A percentile compares a stretch with the other conserved stretches of the same genome.
These are phyloP conservation scores for Colletotrichum euphorbiae DNA, from an alignment of 2,329 filamentous ascomycete genomes.

Conservation along the genomic window DNA sequence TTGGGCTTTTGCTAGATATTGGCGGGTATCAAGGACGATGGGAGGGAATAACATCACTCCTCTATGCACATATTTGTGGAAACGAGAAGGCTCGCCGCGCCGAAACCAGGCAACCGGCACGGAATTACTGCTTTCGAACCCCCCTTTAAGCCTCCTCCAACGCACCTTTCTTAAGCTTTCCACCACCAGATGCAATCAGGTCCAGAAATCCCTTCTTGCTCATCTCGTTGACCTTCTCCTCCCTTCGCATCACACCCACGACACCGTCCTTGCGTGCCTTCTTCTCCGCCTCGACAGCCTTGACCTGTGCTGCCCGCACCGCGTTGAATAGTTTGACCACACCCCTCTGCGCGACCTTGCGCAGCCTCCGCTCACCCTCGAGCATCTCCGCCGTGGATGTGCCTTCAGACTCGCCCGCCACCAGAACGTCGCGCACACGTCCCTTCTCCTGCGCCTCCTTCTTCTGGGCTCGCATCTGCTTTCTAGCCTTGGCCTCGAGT, in stretches of 20 bases:
- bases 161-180: slow-evolving; percentile 67
- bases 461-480: slow-evolving; percentile 84
- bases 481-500: slow-evolving; percentile 83
- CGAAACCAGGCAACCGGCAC: slow-evolving; percentile 29
- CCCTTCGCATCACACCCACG: slow-evolving; percentile 81
- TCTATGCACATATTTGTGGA: slow-evolving; percentile 30
- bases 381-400: slow-evolving; percentile 65
- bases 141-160: slow-evolving; percentile 64
- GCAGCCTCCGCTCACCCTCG: slow-evolving; percentile 82
- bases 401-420: slow-evolving; percentile 58
- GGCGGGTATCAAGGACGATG: slow-evolving; percentile 41
- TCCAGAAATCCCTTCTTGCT: slow-evolving; percentile 97
- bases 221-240: slow-evolving; percentile 94
- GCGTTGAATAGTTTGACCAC: slow-evolving; percentile 98
- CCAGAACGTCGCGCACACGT: slow-evolving; percentile 86
- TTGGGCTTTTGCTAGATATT: slow-evolving; percentile 39
- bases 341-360: slow-evolving; percentile 91
- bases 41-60: slow-evolving; percentile 44
- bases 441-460: slow-evolving; percentile 85
- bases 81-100: slow-evolving; percentile 10
- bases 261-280: slow-evolving; percentile 77
- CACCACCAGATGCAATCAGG: slow-evolving; percentile 77
- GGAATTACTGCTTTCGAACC: slow-evolving; percentile 4
- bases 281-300: slow-evolving; percentile 81
- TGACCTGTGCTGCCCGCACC: slow-evolving; percentile 90